These are phyloP conservation scores for Pseudogymnoascus sp. DNA, from an alignment of 2,329 filamentous ascomycete genomes.

Conservation along the genomic window DNA sequence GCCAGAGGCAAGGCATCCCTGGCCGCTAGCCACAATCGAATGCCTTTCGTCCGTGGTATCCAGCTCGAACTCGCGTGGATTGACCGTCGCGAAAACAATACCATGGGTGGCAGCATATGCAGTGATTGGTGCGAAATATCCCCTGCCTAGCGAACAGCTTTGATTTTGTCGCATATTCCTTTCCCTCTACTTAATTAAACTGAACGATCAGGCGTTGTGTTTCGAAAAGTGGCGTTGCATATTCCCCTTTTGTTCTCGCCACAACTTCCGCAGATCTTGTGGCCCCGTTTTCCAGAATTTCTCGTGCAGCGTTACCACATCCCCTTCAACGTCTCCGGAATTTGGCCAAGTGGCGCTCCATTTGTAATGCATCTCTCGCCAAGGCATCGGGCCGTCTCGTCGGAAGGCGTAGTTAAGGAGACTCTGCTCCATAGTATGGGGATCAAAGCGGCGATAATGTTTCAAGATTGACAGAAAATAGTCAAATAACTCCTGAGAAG, in stretches of 20 bases:
- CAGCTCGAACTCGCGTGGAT: neutral
- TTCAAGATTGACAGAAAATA: conserved; percentile 33
- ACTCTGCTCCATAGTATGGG: conserved; percentile 35
- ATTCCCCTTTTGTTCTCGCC: conserved; percentile 9
- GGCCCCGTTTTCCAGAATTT: conserved; percentile 30
- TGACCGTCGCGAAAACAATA: neutral
- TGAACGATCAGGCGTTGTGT: neutral
- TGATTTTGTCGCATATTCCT: neutral
- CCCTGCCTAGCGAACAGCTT: neutral
- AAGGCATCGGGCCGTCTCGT: conserved; percentile 35
- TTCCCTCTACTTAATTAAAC: no score
- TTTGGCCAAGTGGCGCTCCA: conserved; percentile 36
- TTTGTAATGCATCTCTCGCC: conserved; percentile 31
- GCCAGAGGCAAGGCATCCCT: neutral
- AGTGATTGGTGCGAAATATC: neutral
- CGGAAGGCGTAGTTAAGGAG: conserved; percentile 38
- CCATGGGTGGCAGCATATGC: neutral
- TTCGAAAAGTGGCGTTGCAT: conserved; percentile 2
- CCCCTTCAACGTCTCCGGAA: conserved; percentile 27
- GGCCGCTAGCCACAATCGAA: neutral
- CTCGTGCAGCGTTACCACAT: conserved; percentile 32
- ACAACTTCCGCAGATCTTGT: conserved; percentile 18
- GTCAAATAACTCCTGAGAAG: conserved; percentile 31
- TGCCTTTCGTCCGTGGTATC: neutral
- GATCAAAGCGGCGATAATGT: conserved; percentile 31